Evolutionary conservation across 345 rosid genomes (phyloP).

Genomic region (Lepidium aucheri): DNA sequence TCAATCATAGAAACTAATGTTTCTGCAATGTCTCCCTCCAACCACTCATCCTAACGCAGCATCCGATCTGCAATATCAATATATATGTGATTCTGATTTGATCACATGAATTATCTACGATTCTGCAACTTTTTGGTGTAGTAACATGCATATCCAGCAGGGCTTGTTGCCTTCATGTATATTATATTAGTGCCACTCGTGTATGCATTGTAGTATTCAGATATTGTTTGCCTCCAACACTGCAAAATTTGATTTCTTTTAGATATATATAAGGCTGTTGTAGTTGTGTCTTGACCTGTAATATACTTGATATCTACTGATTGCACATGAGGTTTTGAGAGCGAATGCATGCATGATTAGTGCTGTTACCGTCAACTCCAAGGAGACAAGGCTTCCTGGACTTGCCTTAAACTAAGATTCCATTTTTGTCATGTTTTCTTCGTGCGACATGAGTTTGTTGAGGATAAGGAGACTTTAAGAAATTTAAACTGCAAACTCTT

Average conservation of each 20-base stretch:
- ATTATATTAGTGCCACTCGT: conserved; percentile 1
- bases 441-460: too few species aligned
- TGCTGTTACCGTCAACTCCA: neutral
- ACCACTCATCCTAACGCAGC: neutral
- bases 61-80: neutral
- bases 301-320: neutral
- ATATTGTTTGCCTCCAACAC: conserved; percentile 13
- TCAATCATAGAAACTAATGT: neutral
- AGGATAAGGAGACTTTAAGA: too few species aligned
- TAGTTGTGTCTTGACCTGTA: conserved; percentile 10
- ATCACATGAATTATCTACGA: neutral
- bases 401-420: neutral
- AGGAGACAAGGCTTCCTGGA: conserved; percentile 10
- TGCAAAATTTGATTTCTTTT: conserved; percentile 1
- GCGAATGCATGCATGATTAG: conserved; percentile 16
- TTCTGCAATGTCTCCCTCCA: conserved; percentile 14
- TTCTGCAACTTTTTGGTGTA: neutral
- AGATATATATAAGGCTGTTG: neutral
- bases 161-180: neutral
- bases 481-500: too few species aligned
- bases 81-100: neutral
- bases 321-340: neutral
- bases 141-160: neutral
- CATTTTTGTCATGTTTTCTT: too few species aligned
- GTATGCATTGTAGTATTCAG: neutral